These are phyloP conservation scores for Vigna nakashimae DNA, from an alignment of 306 rosid species.

Conservation along the genomic window DNA sequence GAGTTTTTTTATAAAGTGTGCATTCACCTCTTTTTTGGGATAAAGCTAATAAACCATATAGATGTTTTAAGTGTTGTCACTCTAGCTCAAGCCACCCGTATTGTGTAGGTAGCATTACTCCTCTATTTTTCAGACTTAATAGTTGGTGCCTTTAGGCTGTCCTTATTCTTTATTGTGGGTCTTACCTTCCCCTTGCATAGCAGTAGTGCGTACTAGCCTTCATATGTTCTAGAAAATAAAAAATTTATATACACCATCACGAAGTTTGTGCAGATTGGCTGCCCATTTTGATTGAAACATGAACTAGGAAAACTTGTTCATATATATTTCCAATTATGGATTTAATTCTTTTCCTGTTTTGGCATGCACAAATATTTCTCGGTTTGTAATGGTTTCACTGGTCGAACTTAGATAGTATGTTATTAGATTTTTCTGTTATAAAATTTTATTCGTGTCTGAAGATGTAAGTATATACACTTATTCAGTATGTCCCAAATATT, in stretches of 20 bases:
- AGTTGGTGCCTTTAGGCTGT: conserved; percentile 8
- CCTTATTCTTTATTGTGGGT: conserved; percentile 13
- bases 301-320: conserved; percentile 7
- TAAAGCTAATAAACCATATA: background rate
- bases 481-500: conserved; percentile 9
- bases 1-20: too few relatives aligned
- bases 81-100: conserved; percentile 21
- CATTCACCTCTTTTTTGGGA: too few relatives aligned
- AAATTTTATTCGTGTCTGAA: background rate
- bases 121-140: conserved; percentile 7
- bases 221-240: background rate
- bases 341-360: background rate
- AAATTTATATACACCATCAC: background rate
- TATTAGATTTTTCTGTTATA: conserved; percentile 10
- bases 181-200: background rate
- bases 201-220: conserved; percentile 6
- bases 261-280: conserved; percentile 33
- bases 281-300: conserved; percentile 25
- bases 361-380: conserved; percentile 19
- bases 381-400: conserved; percentile 20
- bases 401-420: background rate
- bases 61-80: background rate
- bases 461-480: conserved; percentile 13
- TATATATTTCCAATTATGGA: conserved; percentile 3
- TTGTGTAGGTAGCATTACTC: conserved; percentile 25